Evolutionary conservation across 768 basidiomycete genomes (phyloP), one percentile per base, ranked within the genome.

Genomic region (Asterophora parasitica): DNA sequence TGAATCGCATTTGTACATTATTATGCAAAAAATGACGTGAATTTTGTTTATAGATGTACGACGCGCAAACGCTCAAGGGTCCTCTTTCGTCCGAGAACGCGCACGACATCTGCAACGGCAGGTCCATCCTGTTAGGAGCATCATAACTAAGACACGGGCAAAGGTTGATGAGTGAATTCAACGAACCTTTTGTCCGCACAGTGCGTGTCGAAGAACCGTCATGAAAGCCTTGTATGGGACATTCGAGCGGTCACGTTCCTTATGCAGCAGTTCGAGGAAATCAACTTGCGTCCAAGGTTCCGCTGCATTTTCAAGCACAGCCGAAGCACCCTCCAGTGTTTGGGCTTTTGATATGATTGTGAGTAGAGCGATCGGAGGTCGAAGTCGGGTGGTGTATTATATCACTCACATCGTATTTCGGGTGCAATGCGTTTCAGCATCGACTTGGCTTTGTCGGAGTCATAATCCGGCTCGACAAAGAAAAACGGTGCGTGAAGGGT

Each of bases 161-260:
- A 23, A 19, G 3, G 33, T 16, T 16, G 19, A 8, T 38, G 31
- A 19, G 13, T 11, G 40, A 28, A 0, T 17, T 16, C 39, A 11
- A n/a, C 47, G 86, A 13, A 51, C 93, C 80, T 88, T 92, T 69
- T 82, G 79, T 2, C 84, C 93, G 1, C 86, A 92, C 55, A 96
- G 61, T 3, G 85, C 87, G 59, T 88, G 79, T 44, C 94, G 68
- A 42, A 95, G 64, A 0, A 80, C 75, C 1, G 77, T 83, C 82
- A 93, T 84, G 55, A 90, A 80, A 16, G 68, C 55, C 43, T 77
- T 83, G 36, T 65, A 65, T 43, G 73, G 67, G 10, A 78, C 47
- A 2, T 62, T 65, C 1, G 71, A 56, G 27, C 57, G 61, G 28
- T 70, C 64, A 28, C 69, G 72, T 53, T 74, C 74, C 10, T 71